These are phyloP conservation scores for Fusarium equiseti DNA, from an alignment of 2,329 filamentous ascomycete genomes.

Conservation along the genomic window DNA sequence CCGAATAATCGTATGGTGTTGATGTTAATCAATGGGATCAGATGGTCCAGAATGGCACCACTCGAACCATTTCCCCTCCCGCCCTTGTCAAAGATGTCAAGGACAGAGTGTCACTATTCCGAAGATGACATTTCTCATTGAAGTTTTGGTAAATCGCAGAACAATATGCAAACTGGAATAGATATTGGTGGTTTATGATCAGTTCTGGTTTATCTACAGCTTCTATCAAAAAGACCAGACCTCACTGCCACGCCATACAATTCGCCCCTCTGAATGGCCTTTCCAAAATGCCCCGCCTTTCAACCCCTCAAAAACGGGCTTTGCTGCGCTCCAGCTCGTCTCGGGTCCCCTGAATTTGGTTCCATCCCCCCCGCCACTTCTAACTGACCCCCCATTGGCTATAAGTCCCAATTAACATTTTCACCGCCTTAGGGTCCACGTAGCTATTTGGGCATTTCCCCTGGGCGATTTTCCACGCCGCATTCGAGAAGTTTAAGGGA, in stretches of 20 bases:
- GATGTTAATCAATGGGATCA: slow-evolving; percentile 39
- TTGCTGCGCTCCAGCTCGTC: neutral
- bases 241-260: slow-evolving; percentile 36
- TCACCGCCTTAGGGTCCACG: slow-evolving; percentile 46
- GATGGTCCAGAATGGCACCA: slow-evolving; percentile 45
- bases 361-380: slow-evolving; percentile 17
- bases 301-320: slow-evolving; percentile 39
- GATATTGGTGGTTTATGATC: too few species aligned
- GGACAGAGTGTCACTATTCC: neutral
- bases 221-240: neutral
- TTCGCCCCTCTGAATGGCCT: slow-evolving; percentile 34
- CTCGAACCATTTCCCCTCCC: slow-evolving; percentile 40
- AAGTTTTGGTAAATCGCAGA: too few species aligned
- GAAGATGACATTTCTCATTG: too few species aligned
- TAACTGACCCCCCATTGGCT: slow-evolving; percentile 27
- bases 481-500: slow-evolving; percentile 8
- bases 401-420: slow-evolving; percentile 34
- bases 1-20: slow-evolving; percentile 47
- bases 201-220: too few species aligned
- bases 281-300: slow-evolving; percentile 35
- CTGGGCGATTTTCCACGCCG: slow-evolving; percentile 20
- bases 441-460: slow-evolving; percentile 27
- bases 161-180: too few species aligned
- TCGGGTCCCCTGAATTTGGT: slow-evolving; percentile 36
- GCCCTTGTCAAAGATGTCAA: slow-evolving; percentile 30